Conservation (phyloP, 2,329 filamentous ascomycete species). For the Aspergillus udagawae region DNA sequence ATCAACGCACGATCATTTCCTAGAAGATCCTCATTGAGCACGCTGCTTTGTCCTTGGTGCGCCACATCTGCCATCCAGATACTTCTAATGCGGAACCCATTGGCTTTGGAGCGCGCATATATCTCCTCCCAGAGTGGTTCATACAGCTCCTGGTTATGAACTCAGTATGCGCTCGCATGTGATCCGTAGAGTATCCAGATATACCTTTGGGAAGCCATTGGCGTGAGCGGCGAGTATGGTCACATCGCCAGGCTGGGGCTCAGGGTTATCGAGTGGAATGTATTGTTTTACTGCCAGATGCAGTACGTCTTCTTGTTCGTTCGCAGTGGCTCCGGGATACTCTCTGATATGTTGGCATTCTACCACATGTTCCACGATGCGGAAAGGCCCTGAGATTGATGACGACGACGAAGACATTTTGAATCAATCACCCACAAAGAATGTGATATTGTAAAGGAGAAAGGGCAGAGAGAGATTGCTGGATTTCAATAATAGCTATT, state of each 20-base stretch:
- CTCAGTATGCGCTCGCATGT: background rate
- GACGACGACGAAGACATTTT: constrained; percentile 27
- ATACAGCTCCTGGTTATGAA: constrained; percentile 68
- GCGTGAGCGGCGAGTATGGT: constrained; percentile 85
- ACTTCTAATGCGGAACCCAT: constrained; percentile 66
- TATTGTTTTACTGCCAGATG: constrained; percentile 83
- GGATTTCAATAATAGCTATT: background rate
- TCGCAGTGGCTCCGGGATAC: constrained; percentile 68
- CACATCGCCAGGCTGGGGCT: constrained; percentile 68
- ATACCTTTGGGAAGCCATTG: constrained; percentile 86
- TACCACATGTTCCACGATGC: constrained; percentile 69
- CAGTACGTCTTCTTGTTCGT: constrained; percentile 70
- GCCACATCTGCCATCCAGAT: constrained; percentile 93
- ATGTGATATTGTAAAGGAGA: background rate
- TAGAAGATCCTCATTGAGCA: constrained; percentile 69
- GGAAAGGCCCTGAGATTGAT: constrained; percentile 47
- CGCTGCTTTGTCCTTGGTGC: constrained; percentile 74
- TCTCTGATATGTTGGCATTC: constrained; percentile 76
- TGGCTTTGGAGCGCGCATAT: constrained; percentile 52
- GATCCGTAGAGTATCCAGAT: background rate
- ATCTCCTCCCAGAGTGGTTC: constrained; percentile 89
- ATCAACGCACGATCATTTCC: constrained; percentile 74
- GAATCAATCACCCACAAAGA: background rate
- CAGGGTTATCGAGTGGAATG: constrained; percentile 65
- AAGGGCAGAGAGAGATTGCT: background rate